Evolutionary conservation across 2,329 filamentous ascomycete genomes (phyloP).

Genomic region (Penicillium sp.): DNA sequence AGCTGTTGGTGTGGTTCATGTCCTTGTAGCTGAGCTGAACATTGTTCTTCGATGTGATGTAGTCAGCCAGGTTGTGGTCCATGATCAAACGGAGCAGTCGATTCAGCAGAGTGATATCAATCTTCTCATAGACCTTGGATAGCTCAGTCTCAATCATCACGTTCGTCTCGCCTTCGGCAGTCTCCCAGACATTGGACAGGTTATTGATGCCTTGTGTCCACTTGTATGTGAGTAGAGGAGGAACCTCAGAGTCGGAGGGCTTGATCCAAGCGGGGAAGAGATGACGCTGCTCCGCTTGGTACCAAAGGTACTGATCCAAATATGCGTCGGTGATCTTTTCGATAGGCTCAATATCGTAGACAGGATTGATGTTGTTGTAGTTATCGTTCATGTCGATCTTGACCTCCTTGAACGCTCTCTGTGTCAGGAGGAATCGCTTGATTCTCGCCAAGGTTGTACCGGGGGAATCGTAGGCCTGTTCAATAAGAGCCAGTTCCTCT

Average conservation of each 20-base stretch:
- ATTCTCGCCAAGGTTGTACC: conserved; percentile 94
- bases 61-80: conserved; percentile 98
- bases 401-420: conserved; percentile 98
- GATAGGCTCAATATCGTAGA: conserved; percentile 98
- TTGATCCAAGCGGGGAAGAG: conserved; percentile 99
- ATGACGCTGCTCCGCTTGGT: conserved; percentile 95
- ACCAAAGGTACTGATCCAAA: conserved; percentile 97
- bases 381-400: conserved; percentile 99
- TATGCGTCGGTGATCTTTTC: conserved; percentile 99
- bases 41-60: conserved; percentile 99
- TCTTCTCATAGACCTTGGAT: conserved; percentile 99
- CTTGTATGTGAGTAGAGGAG: conserved; percentile 91
- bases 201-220: conserved; percentile 99
- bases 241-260: conserved; percentile 95
- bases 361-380: conserved; percentile 97
- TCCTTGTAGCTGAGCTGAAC: conserved; percentile 99
- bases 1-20: conserved; percentile 99
- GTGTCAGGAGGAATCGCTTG: conserved; percentile 94
- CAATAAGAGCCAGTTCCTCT: conserved; percentile 92
- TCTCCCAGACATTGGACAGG: conserved; percentile 90
- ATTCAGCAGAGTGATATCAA: conserved; percentile 93
- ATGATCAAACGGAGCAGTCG: conserved; percentile 90
- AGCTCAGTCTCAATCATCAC: conserved; percentile 98
- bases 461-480: conserved; percentile 97
- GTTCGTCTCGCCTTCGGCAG: conserved; percentile 90